phyloP scores from a whole-genome alignment of 2,329 filamentous ascomycete genomes.

The Fusarium sp. region DNA sequence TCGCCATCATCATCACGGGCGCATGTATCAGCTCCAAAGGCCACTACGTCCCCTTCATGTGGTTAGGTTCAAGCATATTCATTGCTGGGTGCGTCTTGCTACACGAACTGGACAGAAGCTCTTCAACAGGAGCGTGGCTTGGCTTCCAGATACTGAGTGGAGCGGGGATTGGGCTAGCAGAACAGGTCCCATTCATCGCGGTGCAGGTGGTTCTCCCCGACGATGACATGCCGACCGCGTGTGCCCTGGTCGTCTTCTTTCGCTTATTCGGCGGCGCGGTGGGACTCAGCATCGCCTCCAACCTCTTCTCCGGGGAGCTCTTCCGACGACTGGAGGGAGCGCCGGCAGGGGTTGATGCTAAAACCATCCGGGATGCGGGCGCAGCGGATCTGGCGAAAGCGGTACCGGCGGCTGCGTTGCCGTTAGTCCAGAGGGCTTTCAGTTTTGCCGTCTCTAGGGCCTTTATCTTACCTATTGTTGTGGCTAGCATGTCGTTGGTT shows the following conservation, averaged over 20 bases:
- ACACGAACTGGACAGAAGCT: constrained; percentile 43
- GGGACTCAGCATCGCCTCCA: constrained; percentile 21
- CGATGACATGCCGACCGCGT: constrained; percentile 57
- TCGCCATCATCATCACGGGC: constrained; percentile 22
- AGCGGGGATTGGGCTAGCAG: constrained; percentile 54
- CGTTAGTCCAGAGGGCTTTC: constrained; percentile 12
- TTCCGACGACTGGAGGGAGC: not conserved
- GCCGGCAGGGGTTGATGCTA: constrained; percentile 3
- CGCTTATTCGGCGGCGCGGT: constrained; percentile 57
- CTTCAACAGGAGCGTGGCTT: constrained; percentile 53
- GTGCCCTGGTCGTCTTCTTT: constrained; percentile 58
- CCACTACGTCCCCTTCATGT: constrained; percentile 37
- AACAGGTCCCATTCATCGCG: constrained; percentile 57
- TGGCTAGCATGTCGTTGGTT: constrained; percentile 16
- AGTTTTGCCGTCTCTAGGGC: constrained; percentile 4
- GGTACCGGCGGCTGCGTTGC: constrained; percentile 8
- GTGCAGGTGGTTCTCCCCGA: constrained; percentile 56
- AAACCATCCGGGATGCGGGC: constrained; percentile 8
- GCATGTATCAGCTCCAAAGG: constrained; percentile 7
- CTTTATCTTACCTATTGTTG: constrained; percentile 22
- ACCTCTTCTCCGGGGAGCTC: constrained; percentile 25
- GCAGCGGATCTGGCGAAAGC: constrained; percentile 4
- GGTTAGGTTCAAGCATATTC: constrained; percentile 24
- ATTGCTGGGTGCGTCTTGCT: constrained; percentile 16
- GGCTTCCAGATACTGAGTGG: constrained; percentile 59